Base-by-base conservation (phyloP, 495 filamentous ascomycete species). In the Aspergillus nanangensis region DNA sequence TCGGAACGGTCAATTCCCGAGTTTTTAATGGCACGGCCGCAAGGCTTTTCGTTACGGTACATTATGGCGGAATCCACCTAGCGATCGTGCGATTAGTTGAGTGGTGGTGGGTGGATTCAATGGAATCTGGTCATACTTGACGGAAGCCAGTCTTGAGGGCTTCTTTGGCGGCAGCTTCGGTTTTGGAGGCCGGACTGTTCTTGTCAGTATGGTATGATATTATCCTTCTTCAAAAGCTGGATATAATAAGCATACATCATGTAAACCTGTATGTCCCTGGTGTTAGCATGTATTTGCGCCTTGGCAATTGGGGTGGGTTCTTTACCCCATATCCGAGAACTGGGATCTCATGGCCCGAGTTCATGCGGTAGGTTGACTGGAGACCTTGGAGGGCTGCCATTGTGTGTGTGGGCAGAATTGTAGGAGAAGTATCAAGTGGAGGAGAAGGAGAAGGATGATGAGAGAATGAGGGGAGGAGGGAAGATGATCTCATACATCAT, bases 261-360 rank as follows among this genome's bases (percentile, higher is more conserved):
- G 50, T 84, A 91, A 44, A 89, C 81, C 85, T 87, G 53, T 42
- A 17, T 9, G 32, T n/a, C n/a, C n/a, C 22, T 37, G 18, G 20
- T 45, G n/a, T n/a, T n/a, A n/a, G n/a, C n/a, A n/a, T n/a, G n/a
- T n/a, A n/a, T n/a, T n/a, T n/a, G n/a, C n/a, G n/a, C n/a, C n/a
- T n/a, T n/a, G n/a, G n/a, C n/a, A n/a, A n/a, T n/a, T n/a, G n/a
- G n/a, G n/a, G n/a, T n/a, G n/a, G n/a, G n/a, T n/a, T n/a, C n/a
- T n/a, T 63, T 72, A 86, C 84, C 25, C 84, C 86, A 58, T 79
- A 91, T 27, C 88, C 88, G n/a, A 92, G 53, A 14, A 76, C 58
- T 0, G 88, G 88, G 32, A 94, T 90, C 39, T 89, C 80, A 64
- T 86, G 81, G 38, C 88, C 88, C 36, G 87, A 91, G 47, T 80